Evolutionary conservation across 2,329 filamentous ascomycete species (phyloP).

Genomic region (Talaromyces atroroseus): DNA sequence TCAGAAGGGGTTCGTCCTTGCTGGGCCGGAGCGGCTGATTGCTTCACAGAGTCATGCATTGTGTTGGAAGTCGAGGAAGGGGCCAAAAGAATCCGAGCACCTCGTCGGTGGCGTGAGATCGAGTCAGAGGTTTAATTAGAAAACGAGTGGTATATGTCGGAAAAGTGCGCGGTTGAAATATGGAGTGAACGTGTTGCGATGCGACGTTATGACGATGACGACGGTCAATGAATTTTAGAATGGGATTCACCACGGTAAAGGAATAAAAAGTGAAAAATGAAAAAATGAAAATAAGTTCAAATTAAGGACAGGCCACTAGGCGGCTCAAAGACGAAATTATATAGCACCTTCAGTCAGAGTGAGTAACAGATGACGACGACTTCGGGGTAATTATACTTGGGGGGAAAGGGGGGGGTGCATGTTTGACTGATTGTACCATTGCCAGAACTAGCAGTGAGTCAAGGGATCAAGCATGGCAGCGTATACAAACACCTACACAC

Average conservation of each 20-base stretch:
- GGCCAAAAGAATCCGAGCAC: background rate
- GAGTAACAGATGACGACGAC: slow-evolving; percentile 22
- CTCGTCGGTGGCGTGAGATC: slow-evolving; percentile 3
- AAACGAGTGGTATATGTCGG: background rate
- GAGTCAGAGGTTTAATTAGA: background rate
- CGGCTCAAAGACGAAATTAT: slow-evolving; percentile 5
- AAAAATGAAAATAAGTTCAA: background rate
- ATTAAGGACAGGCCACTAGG: background rate
- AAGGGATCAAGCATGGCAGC: slow-evolving; percentile 21
- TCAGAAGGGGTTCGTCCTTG: slow-evolving; percentile 13
- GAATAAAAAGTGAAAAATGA: background rate
- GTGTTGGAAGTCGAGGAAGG: slow-evolving; percentile 4
- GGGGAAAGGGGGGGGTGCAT: too few species aligned
- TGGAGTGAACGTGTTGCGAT: slow-evolving; percentile 2
- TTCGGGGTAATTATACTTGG: slow-evolving; percentile 23
- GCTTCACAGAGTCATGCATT: slow-evolving; percentile 23
- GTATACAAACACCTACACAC: slow-evolving; percentile 4
- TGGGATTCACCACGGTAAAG: background rate
- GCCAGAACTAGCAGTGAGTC: slow-evolving; percentile 19
- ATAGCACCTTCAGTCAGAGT: slow-evolving; percentile 14
- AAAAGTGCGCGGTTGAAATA: background rate
- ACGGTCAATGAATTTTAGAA: slow-evolving; percentile 14
- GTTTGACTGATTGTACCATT: slow-evolving; percentile 21
- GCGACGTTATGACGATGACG: slow-evolving; percentile 8
- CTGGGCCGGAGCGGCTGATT: slow-evolving; percentile 19